Evolutionary conservation across 768 basidiomycete genomes (phyloP).

Genomic region (Harrya chromipes): DNA sequence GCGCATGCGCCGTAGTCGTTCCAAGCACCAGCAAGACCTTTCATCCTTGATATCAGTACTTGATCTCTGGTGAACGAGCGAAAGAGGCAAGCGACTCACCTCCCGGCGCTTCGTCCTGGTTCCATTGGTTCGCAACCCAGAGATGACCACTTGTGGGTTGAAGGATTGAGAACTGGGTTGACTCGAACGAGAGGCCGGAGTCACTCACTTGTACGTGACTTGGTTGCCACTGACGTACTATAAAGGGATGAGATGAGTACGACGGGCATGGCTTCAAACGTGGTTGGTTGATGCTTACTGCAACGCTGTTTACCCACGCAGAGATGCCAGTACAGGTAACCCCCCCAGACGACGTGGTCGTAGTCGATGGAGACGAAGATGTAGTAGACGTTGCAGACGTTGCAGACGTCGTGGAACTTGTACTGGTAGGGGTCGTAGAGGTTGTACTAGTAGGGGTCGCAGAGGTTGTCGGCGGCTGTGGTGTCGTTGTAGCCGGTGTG

Average conservation of each 20-base stretch:
- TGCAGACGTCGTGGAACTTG: too few relatives aligned
- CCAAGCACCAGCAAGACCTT: constrained; percentile 54
- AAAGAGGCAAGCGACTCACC: constrained; percentile 13
- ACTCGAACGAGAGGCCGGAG: too few relatives aligned
- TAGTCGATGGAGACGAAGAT: not conserved
- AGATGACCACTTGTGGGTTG: constrained; percentile 36
- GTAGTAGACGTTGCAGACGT: too few relatives aligned
- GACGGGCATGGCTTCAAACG: not conserved
- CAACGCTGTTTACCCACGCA: constrained; percentile 37
- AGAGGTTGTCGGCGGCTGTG: not conserved
- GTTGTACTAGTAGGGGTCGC: not conserved
- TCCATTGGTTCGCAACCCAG: constrained; percentile 49
- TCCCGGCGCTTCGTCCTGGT: constrained; percentile 34
- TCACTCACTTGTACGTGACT: constrained; percentile 41
- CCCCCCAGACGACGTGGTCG: constrained; percentile 4
- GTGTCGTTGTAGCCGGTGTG: not conserved
- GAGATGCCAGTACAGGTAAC: constrained; percentile 40
- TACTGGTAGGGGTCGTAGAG: too few relatives aligned
- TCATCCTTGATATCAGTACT: not conserved
- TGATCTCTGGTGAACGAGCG: not conserved
- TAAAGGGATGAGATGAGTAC: not conserved
- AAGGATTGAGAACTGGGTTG: not conserved
- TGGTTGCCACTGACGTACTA: constrained; percentile 42
- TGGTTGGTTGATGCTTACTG: constrained; percentile 28
- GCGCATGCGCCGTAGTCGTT: constrained; percentile 53